Conservation (phyloP, 2,329 filamentous ascomycete species). For the Botrytis medusae region DNA sequence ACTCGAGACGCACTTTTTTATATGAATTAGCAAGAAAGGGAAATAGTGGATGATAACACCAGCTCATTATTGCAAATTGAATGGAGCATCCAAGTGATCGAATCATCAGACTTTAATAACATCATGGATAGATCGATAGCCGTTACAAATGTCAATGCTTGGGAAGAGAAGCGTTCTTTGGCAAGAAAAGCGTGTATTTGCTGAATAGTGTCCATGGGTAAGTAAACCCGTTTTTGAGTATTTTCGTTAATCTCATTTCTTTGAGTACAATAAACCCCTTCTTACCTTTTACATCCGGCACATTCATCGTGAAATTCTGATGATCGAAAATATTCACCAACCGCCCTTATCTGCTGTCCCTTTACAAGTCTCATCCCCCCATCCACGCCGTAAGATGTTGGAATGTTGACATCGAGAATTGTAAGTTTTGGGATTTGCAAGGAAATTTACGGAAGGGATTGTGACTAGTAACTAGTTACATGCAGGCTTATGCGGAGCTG, state of each 20-base stretch:
- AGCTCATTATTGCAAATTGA: not conserved
- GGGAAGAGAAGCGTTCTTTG: not conserved
- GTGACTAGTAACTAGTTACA: not conserved
- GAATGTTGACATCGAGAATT: conserved; percentile 49
- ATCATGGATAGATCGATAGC: accelerated
- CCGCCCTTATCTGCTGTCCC: conserved; percentile 51
- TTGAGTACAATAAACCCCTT: too few species aligned
- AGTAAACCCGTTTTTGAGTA: too few species aligned
- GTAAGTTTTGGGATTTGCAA: not conserved
- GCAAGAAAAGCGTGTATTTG: not conserved
- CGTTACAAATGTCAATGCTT: not conserved
- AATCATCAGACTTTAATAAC: not conserved
- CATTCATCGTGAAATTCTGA: too few species aligned
- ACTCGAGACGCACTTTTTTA: not conserved
- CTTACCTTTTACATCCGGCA: too few species aligned
- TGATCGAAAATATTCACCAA: conserved; percentile 31
- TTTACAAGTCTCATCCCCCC: conserved; percentile 43
- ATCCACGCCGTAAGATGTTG: conserved; percentile 50
- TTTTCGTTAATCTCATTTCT: too few species aligned
- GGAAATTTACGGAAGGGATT: too few species aligned
- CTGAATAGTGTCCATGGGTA: too few species aligned
- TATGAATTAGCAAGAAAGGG: not conserved
- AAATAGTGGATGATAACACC: too few species aligned
- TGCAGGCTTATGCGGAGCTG: conserved; percentile 40
- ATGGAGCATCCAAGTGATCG: not conserved